These are phyloP conservation scores for Choanephora cucurbitarum DNA, from an alignment of 371 early-diverging fungal genomes.

Conservation along the genomic window DNA sequence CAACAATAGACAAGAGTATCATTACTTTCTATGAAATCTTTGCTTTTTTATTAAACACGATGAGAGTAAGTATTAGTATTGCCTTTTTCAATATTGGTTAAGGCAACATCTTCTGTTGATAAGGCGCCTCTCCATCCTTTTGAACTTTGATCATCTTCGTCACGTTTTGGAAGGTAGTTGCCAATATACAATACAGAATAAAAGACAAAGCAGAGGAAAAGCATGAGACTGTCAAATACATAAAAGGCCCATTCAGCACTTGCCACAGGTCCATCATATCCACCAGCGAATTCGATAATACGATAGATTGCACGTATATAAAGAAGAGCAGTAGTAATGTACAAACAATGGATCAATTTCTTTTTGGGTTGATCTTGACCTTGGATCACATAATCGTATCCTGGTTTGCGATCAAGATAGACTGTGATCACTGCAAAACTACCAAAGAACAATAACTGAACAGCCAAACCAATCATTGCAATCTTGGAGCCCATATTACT, in stretches of 20 bases:
- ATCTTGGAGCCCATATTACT: not conserved
- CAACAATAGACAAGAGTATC: too few relatives aligned
- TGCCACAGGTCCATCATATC: constrained; percentile 8
- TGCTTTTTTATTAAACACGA: too few relatives aligned
- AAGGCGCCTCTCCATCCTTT: too few relatives aligned
- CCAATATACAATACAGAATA: constrained; percentile 12
- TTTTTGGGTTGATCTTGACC: constrained; percentile 6
- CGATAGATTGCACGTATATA: constrained; percentile 16
- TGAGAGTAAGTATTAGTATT: too few relatives aligned
- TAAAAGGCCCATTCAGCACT: constrained; percentile 19
- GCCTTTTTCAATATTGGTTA: too few relatives aligned
- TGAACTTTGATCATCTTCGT: too few relatives aligned
- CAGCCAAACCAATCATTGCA: constrained; percentile 6
- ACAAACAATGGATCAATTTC: not conserved
- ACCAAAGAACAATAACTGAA: constrained; percentile 14
- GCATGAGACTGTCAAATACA: constrained; percentile 14
- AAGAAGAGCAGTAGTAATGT: constrained; percentile 4
- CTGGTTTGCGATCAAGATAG: constrained; percentile 4
- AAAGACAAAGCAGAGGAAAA: constrained; percentile 6
- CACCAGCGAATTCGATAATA: constrained; percentile 8
- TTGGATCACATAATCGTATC: constrained; percentile 5
- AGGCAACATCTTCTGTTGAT: too few relatives aligned
- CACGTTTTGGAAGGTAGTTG: constrained; percentile 7
- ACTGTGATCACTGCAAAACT: constrained; percentile 4
- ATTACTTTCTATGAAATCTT: too few relatives aligned